Base-by-base conservation (phyloP, 2,329 filamentous ascomycete species). In the Fusarium sp. region DNA sequence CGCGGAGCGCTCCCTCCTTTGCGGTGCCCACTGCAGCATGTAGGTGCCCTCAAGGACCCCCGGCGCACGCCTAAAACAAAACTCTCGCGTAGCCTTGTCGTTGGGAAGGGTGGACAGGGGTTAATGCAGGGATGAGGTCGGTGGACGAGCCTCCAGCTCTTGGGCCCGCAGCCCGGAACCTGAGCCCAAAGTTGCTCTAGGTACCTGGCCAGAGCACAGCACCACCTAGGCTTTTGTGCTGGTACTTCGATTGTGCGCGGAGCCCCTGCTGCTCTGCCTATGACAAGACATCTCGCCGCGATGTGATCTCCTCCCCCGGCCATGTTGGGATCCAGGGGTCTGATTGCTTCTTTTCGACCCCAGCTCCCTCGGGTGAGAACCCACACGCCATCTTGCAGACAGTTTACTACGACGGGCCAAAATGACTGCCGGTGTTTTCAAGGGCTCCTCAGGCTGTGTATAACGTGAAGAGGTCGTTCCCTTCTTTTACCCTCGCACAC, bases 401-500 rank as follows among this genome's bases (percentile, higher is more conserved):
- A 69, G 70, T 73, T 73, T 69, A 67, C 75, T 71, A 74, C 76
- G 78, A 78, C 71, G 71, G 77, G 77, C 72, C 60, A 77, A 52
- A 64, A 75, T 67, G 77, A 78, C 70, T 78, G 67, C 72, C 60
- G 73, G 59, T 79, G 69, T 70, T 72, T 71, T 66, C 64, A 75
- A 77, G 72, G 68, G 23, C 57, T 75, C 54, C 61, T 64, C 65
- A 53, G 57, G 46, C 44, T 72, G 60, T 67, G 71, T 72, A 73
- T 23, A 74, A 71, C 65, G 50, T 62, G 67, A 73, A 73, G 73
- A 74, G 67, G 73, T 77, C 76, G 77, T 78, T 79, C 80, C 67
- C 80, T 82, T 82, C 79, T 80, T 81, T 75, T 82, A 80, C 80
- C 76, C 80, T 80, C 77, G 71, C 75, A 78, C 79, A 71, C 80